Conservation (phyloP, 192 early-diverging fungal species). For the Rhizophagus sp. region DNA sequence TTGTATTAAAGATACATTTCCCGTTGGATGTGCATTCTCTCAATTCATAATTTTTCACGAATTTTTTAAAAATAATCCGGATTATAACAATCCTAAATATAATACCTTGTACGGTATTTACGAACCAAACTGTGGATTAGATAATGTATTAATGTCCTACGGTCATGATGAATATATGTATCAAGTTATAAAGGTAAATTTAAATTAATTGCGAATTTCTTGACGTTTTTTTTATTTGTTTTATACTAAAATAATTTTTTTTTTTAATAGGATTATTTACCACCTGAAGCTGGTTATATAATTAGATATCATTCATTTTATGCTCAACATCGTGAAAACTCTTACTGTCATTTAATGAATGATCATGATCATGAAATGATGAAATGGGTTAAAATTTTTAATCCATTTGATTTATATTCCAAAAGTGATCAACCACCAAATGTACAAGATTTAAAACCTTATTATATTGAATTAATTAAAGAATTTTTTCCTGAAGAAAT, state of each 20-base stretch:
- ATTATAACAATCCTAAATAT: slow-evolving; percentile 35
- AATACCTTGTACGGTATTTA: slow-evolving; percentile 50
- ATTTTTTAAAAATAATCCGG: slow-evolving; percentile 46
- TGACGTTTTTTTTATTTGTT: background rate
- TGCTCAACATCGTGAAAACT: slow-evolving; percentile 41
- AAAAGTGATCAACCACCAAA: slow-evolving; percentile 46
- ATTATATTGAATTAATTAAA: slow-evolving; percentile 46
- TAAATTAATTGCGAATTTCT: background rate
- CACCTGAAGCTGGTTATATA: slow-evolving; percentile 44
- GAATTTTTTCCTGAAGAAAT: slow-evolving; percentile 49
- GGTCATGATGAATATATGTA: slow-evolving; percentile 62
- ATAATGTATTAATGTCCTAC: slow-evolving; percentile 46
- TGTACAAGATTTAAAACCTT: slow-evolving; percentile 39
- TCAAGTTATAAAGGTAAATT: slow-evolving; percentile 39
- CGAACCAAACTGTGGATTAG: slow-evolving; percentile 46
- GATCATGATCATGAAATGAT: slow-evolving; percentile 45
- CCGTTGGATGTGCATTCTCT: slow-evolving; percentile 50
- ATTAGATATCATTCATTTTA: slow-evolving; percentile 60
- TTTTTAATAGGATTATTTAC: slow-evolving; percentile 35
- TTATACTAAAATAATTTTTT: background rate
- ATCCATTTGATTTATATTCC: slow-evolving; percentile 58
- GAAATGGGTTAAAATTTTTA: slow-evolving; percentile 49
- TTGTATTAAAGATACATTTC: slow-evolving; percentile 52
- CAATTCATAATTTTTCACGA: slow-evolving; percentile 44
- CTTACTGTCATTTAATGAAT: slow-evolving; percentile 47